Percentiles rank a stretch among this genome's conserved stretches.
These are phyloP conservation scores for Elongisporangium senticosum DNA, from an alignment of 352 stramenopile genomes.

Conservation along the genomic window DNA sequence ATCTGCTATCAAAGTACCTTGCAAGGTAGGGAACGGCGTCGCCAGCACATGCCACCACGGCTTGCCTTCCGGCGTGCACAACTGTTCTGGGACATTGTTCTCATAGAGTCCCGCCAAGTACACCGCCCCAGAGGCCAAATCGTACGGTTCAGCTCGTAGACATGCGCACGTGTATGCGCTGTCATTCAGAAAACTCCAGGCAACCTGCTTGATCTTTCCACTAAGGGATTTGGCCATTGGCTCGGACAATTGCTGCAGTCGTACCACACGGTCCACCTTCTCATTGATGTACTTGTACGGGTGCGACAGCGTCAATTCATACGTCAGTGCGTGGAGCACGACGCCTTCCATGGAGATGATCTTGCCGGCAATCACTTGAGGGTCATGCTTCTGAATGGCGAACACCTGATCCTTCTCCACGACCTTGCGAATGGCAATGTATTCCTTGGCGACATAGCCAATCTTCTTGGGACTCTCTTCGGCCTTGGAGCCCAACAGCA, in stretches of 20 bases:
- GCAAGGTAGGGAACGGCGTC: slow-evolving; percentile 64
- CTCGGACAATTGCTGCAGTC: slow-evolving; percentile 48
- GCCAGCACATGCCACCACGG: slow-evolving; percentile 71
- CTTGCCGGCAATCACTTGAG: slow-evolving; percentile 53
- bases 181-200: slow-evolving; percentile 88
- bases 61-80: slow-evolving; percentile 46
- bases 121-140: slow-evolving; percentile 74
- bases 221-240: slow-evolving; percentile 47
- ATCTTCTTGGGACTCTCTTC: slow-evolving; percentile 83
- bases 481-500: slow-evolving; percentile 80
- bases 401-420: slow-evolving; percentile 77
- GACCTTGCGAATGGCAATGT: slow-evolving; percentile 59
- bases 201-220: slow-evolving; percentile 80
- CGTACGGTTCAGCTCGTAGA: slow-evolving; percentile 58
- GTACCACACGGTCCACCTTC: slow-evolving; percentile 80
- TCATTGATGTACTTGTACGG: slow-evolving; percentile 87
- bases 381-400: slow-evolving; percentile 71
- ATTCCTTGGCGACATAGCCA: slow-evolving; percentile 64
- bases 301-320: slow-evolving; percentile 80
- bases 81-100: slow-evolving; percentile 59
- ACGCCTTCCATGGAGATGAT: slow-evolving; percentile 85
- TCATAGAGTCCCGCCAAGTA: slow-evolving; percentile 83
- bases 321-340: slow-evolving; percentile 73
- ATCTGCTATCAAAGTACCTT: slow-evolving; percentile 62
- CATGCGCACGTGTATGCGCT: slow-evolving; percentile 82